Evolutionary conservation across 78 protist species (phyloP), one percentile per base, ranked within the genome.

Genomic region (Dictyostelium citrinum): DNA sequence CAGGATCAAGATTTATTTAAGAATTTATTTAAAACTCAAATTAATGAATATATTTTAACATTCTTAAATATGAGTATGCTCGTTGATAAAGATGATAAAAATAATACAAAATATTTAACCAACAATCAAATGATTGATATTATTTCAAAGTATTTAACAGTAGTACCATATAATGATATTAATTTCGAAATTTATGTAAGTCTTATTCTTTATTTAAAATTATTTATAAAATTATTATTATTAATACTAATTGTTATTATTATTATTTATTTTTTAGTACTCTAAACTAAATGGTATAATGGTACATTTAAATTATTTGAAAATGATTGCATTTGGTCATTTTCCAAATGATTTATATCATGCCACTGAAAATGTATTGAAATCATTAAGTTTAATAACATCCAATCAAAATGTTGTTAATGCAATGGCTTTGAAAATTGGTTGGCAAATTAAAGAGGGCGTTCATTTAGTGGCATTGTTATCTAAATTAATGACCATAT

Each of bases 31-130:
- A 70, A 33, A 33, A 70, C 77, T 5, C 77, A 70, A 12, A 70
- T 70, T 17, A 70, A 70, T 70, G 77, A 70, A 70, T 70, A 70
- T 70, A 70, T 70, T 70, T 33, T 70, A 70, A 70, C 77, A 27
- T 70, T 70, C 20, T 33, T 70, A 70, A 70, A 70, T 33, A 70
- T 70, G 43, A 17, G 77, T 22, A 70, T 70, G 3, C 6, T 29
- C 0, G 12, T 14, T 70, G 24, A 16, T 16, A 10, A 27, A 70
- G 77, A 70, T 33, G 39, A 70, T 5, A 20, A 70, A 2, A 24
- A 29, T 10, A 29, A 70, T 33, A 33, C 39, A 4, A 16, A 27
- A 64, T 64, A 64, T 27, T 5, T 70, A 12, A 33, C 41, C 0
- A 27, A 70, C 17, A 70, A 2, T 33, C 14, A 31, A 70, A 70